Percentiles rank a stretch among this genome's conserved stretches.
phyloP scores from a whole-genome alignment of 23 red algal species.

The Gracilaria gracilis region DNA sequence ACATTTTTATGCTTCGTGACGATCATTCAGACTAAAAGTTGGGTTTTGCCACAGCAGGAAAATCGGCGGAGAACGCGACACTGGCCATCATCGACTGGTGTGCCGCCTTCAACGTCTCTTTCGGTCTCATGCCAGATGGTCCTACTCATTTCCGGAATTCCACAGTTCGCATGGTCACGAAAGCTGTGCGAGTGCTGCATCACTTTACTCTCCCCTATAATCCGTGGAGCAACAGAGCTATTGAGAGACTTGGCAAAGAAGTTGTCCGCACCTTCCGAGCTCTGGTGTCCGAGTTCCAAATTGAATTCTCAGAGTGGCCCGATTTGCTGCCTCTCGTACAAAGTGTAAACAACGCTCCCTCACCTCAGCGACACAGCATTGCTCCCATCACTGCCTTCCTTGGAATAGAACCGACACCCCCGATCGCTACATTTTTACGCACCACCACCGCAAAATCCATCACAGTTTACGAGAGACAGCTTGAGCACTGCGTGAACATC shows the following conservation, averaged over 20 bases:
- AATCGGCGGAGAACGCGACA: not conserved
- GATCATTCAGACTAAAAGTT: not conserved
- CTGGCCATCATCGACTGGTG: slow-evolving; percentile 11
- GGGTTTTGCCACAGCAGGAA: not conserved
- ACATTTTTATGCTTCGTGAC: slow-evolving; percentile 2
- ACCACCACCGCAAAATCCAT: no score
- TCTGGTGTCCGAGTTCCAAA: slow-evolving; percentile 4
- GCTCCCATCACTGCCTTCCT: no score
- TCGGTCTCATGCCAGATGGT: not conserved
- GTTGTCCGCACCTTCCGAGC: slow-evolving; percentile 6
- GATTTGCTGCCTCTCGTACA: slow-evolving; percentile 11
- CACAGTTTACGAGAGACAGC: no score
- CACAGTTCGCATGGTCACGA: not conserved
- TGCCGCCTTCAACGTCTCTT: not conserved
- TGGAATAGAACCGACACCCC: no score
- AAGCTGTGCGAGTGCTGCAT: not conserved
- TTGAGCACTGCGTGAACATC: no score
- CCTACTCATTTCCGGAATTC: not conserved
- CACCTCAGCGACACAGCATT: not conserved
- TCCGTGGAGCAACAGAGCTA: not conserved
- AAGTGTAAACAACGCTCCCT: not conserved
- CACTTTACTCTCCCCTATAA: slow-evolving; percentile 1
- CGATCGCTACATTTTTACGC: no score
- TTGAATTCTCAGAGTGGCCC: not conserved
- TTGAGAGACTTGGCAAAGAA: not conserved